A percentile compares a stretch with the other conserved stretches of the same genome.
These are phyloP conservation scores for Lactarius evosmus DNA, from an alignment of 768 basidiomycete genomes.

Conservation along the genomic window DNA sequence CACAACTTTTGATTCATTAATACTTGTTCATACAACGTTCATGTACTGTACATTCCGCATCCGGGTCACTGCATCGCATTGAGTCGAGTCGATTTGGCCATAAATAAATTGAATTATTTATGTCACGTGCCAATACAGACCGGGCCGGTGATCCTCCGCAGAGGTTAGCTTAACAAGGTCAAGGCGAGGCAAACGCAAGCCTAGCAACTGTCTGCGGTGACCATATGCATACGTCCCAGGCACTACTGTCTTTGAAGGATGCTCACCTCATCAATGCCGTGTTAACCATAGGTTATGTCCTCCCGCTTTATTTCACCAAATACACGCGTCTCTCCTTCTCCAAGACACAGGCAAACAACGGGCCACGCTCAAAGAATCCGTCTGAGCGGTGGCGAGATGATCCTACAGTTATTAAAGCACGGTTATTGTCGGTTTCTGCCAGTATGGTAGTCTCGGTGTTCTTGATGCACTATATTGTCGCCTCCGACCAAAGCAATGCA, in stretches of 20 bases:
- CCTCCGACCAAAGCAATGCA: constrained; percentile 29
- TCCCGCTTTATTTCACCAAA: constrained; percentile 75
- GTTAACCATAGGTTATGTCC: constrained; percentile 72
- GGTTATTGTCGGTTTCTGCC: constrained; percentile 62
- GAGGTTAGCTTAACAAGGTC: too few species aligned
- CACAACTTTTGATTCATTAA: constrained; percentile 35
- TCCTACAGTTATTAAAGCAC: constrained; percentile 76
- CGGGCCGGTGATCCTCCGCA: background rate
- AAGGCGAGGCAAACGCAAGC: too few species aligned
- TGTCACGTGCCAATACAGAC: background rate
- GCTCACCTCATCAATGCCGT: constrained; percentile 56
- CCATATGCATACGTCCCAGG: constrained; percentile 1
- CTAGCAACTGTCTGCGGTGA: background rate
- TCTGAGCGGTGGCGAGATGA: constrained; percentile 73
- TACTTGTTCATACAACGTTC: background rate
- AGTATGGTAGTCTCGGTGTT: constrained; percentile 60
- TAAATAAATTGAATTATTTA: background rate
- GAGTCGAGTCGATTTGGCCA: background rate
- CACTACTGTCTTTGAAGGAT: constrained; percentile 29
- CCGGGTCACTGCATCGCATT: too few species aligned
- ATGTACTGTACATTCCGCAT: background rate
- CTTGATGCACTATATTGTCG: constrained; percentile 47
- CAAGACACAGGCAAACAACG: constrained; percentile 29
- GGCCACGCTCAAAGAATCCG: constrained; percentile 34
- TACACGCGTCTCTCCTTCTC: constrained; percentile 55